Conservation (phyloP, 2,329 filamentous ascomycete genomes). For the Dryadomyces quercivorus region DNA sequence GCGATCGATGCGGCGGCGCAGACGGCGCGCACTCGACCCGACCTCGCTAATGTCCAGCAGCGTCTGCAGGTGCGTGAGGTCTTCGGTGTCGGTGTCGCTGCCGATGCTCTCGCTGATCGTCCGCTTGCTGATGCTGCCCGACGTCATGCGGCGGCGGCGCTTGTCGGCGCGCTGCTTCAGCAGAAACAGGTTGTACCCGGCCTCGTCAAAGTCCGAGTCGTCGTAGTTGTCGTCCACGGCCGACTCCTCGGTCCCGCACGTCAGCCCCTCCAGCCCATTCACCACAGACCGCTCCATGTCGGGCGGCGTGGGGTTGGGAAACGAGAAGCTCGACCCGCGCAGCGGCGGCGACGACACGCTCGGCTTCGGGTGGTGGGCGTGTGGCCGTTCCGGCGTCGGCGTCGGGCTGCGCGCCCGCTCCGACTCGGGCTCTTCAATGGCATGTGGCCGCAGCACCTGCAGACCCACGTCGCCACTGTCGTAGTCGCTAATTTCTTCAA, state of each 20-base stretch:
- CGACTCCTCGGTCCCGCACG: slow-evolving; percentile 22
- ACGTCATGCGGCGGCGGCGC: slow-evolving; percentile 33
- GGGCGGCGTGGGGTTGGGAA: slow-evolving; percentile 3
- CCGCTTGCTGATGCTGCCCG: slow-evolving; percentile 41
- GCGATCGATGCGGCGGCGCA: slow-evolving; percentile 32
- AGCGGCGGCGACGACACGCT: neutral
- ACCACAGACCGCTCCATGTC: slow-evolving; percentile 31
- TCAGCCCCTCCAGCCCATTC: slow-evolving; percentile 31
- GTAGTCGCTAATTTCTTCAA: slow-evolving; percentile 33
- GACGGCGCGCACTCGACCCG: slow-evolving; percentile 34
- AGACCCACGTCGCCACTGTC: slow-evolving; percentile 31
- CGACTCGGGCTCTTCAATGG: slow-evolving; percentile 30
- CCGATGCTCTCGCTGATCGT: slow-evolving; percentile 37
- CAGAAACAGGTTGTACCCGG: slow-evolving; percentile 22
- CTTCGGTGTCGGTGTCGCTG: slow-evolving; percentile 34
- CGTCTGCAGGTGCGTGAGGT: slow-evolving; percentile 18
- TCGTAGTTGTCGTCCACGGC: slow-evolving; percentile 11
- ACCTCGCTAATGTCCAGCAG: slow-evolving; percentile 27
- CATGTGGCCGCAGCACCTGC: slow-evolving; percentile 29
- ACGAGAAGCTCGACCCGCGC: slow-evolving; percentile 9
- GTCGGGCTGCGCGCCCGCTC: neutral
- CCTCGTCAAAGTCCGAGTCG: slow-evolving; percentile 25
- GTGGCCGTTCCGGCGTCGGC: neutral
- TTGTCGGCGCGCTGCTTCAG: slow-evolving; percentile 29
- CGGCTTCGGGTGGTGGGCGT: neutral